These are phyloP conservation scores for Anthoceros angustus DNA, from an alignment of 225 moss, liverwort and hornwort species.

Conservation along the genomic window DNA sequence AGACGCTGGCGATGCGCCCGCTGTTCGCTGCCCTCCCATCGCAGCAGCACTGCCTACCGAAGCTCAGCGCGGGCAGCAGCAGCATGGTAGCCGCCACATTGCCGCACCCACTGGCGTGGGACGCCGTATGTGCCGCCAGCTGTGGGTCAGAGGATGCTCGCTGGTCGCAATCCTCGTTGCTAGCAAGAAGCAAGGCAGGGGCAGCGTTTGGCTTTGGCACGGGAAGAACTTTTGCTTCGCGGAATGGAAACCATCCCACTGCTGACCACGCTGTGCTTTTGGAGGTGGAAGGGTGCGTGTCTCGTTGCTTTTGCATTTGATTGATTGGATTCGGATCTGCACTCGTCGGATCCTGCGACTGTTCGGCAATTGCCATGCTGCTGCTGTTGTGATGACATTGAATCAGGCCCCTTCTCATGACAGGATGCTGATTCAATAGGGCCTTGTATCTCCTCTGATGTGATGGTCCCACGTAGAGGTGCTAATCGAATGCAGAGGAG, in stretches of 20 bases:
- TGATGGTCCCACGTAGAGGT: background rate
- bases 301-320: background rate
- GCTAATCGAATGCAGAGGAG: background rate
- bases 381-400: too few species aligned
- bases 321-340: too few species aligned
- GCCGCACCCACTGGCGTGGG: conserved; percentile 1
- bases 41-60: background rate
- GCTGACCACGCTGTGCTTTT: background rate
- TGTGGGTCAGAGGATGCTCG: background rate
- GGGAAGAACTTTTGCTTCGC: background rate
- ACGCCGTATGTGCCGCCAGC: background rate
- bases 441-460: background rate
- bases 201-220: background rate
- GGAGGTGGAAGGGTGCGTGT: conserved; percentile 3
- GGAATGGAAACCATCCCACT: background rate
- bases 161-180: background rate
- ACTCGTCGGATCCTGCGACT: too few species aligned
- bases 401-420: too few species aligned
- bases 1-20: background rate
- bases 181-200: background rate
- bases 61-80: background rate
- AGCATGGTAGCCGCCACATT: background rate
- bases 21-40: conserved; percentile 1
- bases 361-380: too few species aligned
- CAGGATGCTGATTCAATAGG: too few species aligned